phyloP scores from a whole-genome alignment of 129 eudicot genomes.

The Flaveria trinervia region DNA sequence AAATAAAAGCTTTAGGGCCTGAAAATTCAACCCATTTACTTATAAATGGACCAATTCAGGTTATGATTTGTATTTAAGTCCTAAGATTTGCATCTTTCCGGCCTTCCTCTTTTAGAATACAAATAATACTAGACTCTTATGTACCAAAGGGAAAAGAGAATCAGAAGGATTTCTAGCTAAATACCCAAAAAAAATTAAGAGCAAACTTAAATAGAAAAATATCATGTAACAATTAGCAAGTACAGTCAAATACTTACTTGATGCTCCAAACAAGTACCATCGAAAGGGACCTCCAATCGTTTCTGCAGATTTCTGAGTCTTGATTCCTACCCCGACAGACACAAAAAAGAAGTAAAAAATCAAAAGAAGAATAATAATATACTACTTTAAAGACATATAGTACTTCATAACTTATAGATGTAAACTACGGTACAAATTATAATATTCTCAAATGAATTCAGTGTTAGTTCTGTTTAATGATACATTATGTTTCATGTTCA shows the following conservation, averaged over 20 bases:
- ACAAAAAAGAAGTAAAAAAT: neutral
- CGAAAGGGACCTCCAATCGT: slow-evolving; percentile 77
- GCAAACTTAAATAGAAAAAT: neutral
- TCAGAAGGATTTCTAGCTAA: neutral
- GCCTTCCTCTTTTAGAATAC: neutral
- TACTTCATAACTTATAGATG: slow-evolving; percentile 3
- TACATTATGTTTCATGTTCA: neutral
- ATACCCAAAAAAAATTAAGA: slow-evolving; percentile 2
- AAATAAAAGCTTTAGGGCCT: neutral
- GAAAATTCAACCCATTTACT: neutral
- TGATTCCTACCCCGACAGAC: slow-evolving; percentile 50
- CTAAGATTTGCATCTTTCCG: neutral
- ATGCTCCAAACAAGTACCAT: slow-evolving; percentile 80
- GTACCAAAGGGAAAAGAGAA: slow-evolving; percentile 3
- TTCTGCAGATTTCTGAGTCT: slow-evolving; percentile 69
- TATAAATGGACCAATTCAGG: neutral
- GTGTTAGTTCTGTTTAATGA: neutral
- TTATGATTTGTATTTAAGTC: neutral
- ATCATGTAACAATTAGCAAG: neutral
- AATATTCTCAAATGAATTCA: neutral
- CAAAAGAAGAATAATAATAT: neutral
- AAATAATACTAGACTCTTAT: slow-evolving; percentile 2
- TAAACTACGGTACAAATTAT: neutral
- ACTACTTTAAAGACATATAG: neutral
- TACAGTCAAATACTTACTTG: slow-evolving; percentile 54